These are phyloP conservation scores for Candida ficus DNA, from an alignment of 805 yeast genomes.

Conservation along the genomic window DNA sequence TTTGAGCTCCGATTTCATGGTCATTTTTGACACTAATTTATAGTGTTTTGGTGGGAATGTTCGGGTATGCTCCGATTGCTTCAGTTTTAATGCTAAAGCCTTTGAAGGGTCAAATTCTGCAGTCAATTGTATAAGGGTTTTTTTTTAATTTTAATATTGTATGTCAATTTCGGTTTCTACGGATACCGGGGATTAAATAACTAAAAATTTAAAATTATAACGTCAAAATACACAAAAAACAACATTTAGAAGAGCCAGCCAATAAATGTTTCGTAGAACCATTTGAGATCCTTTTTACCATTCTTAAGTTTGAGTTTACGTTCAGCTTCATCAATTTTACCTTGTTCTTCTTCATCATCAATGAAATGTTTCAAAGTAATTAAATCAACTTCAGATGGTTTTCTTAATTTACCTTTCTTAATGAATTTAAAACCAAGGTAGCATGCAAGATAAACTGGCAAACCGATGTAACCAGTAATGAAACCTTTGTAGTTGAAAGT, in stretches of 20 bases:
- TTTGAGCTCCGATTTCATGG: too few species aligned
- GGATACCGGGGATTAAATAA: too few species aligned
- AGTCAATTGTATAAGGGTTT: too few species aligned
- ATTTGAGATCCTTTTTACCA: conserved; percentile 29
- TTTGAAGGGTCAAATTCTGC: too few species aligned
- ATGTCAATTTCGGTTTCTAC: too few species aligned
- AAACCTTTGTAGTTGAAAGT: conserved; percentile 60
- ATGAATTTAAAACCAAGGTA: conserved; percentile 65
- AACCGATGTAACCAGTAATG: conserved; percentile 75
- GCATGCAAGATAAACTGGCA: conserved; percentile 63
- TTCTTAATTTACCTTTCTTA: conserved; percentile 41
- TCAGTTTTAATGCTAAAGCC: too few species aligned
- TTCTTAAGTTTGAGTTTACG: conserved; percentile 19
- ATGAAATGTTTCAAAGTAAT: conserved; percentile 42
- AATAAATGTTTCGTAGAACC: conserved; percentile 40
- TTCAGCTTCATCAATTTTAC: conserved; percentile 23
- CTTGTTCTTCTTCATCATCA: conserved; percentile 21
- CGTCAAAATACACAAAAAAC: too few species aligned
- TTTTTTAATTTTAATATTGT: too few species aligned
- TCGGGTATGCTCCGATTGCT: too few species aligned
- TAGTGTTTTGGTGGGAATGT: too few species aligned
- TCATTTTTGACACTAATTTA: too few species aligned
- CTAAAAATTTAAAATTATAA: too few species aligned
- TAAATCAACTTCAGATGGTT: conserved; percentile 56
- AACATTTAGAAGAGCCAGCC: conserved; percentile 26